Evolutionary conservation across 345 rosid genomes (phyloP).

Genomic region (Brassica nigra): DNA sequence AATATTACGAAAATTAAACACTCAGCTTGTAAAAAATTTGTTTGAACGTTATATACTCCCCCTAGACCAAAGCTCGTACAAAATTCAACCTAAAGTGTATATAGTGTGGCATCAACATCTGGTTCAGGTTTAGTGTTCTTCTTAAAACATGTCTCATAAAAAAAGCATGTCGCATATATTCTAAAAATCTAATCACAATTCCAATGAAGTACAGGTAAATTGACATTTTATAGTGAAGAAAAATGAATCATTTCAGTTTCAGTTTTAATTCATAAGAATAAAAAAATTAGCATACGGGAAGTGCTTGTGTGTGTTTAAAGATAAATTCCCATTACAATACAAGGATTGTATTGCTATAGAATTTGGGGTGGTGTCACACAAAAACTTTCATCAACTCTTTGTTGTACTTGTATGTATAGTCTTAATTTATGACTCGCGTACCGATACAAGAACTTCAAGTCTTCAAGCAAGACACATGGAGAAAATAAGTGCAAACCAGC

Average conservation of each 20-base stretch:
- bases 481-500: not conserved
- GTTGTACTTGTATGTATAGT: too few relatives aligned
- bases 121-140: not conserved
- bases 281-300: not conserved
- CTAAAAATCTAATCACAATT: not conserved
- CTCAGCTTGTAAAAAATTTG: not conserved
- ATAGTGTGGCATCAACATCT: not conserved
- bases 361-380: too few relatives aligned
- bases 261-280: not conserved
- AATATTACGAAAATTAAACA: not conserved
- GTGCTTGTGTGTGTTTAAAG: not conserved
- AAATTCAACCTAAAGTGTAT: too few relatives aligned
- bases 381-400: too few relatives aligned
- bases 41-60: not conserved
- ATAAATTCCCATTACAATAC: not conserved
- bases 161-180: not conserved
- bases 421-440: not conserved
- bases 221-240: not conserved
- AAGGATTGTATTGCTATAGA: not conserved
- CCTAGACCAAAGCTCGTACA: too few relatives aligned
- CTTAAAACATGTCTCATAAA: not conserved
- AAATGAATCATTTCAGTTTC: not conserved
- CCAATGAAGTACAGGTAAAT: not conserved
- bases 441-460: conserved; percentile 7
- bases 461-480: conserved; percentile 20